These are phyloP conservation scores for Hevea brasiliensis DNA, from an alignment of 345 rosid species.

Conservation along the genomic window DNA sequence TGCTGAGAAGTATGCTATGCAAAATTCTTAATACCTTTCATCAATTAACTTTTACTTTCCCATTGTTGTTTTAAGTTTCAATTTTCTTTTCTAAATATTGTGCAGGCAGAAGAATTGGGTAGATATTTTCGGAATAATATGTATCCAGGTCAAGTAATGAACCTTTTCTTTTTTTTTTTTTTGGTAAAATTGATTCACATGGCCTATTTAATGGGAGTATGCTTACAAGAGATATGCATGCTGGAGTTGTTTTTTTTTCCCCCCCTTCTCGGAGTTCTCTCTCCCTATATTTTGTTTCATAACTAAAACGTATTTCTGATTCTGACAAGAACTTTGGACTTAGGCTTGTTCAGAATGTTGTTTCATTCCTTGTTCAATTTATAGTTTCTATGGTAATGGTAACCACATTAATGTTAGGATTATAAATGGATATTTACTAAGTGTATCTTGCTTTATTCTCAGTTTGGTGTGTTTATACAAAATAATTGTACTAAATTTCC, in stretches of 20 bases:
- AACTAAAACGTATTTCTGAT: neutral
- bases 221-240: neutral
- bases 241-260: neutral
- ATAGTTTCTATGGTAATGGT: neutral
- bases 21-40: neutral
- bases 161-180: neutral
- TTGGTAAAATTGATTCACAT: neutral
- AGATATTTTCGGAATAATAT: conserved; percentile 94
- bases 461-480: neutral
- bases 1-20: conserved; percentile 6
- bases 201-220: neutral
- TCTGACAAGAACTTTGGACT: neutral
- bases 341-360: neutral
- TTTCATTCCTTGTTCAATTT: neutral
- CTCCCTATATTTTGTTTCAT: neutral
- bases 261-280: neutral
- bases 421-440: neutral
- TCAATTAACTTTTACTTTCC: neutral
- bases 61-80: conserved; percentile 8
- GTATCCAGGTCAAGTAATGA: conserved; percentile 79
- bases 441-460: neutral
- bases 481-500: neutral
- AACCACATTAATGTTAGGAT: neutral
- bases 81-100: conserved; percentile 15
- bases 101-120: conserved; percentile 99